Base-by-base conservation (phyloP, 2,329 filamentous ascomycete species). In the Fusarium miscanthi region DNA sequence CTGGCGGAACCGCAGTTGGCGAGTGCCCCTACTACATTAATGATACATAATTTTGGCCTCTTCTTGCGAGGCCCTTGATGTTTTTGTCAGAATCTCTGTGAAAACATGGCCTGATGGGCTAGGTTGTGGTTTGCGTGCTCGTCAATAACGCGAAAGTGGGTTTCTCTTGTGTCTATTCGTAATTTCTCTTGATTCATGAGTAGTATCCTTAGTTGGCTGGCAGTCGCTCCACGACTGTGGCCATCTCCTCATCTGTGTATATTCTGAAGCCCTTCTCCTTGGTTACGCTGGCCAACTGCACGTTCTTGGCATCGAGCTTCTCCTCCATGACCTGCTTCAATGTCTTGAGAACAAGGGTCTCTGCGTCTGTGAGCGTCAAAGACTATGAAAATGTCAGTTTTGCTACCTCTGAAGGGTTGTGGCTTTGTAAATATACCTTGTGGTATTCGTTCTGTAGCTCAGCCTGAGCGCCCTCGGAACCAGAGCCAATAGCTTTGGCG, bases 241-340 rank as follows among this genome's bases (percentile, higher is more conserved):
- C 93, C 96, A 99, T 99, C 87, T 98, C 95, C 80, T 95, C 94
- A 79, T 99, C 96, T 65, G 92, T 93, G 87, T 99, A 99, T 90
- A 99, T 98, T 86, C 94, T 92, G 89, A 99, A 99, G 63, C 96
- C 96, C 85, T 93, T 95, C 76, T 98, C 95, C 88, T 95, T 97
- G 72, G 96, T 99, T 64, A 99, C 96, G 81, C 95, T 98, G 59
- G 96, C 96, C 77, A 99, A 85, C 87, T 99, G 96, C 74, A 99
- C 96, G 81, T 99, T 99, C 90, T 99, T 99, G 73, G 94, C 90
- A 82, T 99, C 96, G 69, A 99, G 88, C 87, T 99, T 99, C 90
- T 99, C 96, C 86, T 99, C 96, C 96, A 99, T 99, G 77, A 99
- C 96, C 86, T 99, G 96, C 89, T 98, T 99, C 82, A 99, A 84